Base-by-base conservation (phyloP, 225 moss, liverwort and hornwort genomes). In the Antitrichia curtipendula region DNA sequence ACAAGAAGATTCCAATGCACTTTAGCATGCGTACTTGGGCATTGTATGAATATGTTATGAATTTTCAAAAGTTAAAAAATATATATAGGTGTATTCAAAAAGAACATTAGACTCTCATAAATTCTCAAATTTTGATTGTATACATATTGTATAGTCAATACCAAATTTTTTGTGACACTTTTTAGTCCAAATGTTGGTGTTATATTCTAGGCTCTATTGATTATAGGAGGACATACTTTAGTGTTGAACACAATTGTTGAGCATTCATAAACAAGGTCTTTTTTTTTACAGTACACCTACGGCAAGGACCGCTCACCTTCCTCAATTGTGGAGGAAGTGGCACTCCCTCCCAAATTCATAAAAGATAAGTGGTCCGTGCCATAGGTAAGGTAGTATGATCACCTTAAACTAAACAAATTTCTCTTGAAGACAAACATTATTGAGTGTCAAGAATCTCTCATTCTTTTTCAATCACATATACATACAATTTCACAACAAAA, bases 241-340 rank as follows among this genome's bases (percentile, higher is more conserved):
- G 10, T 45, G 10, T 2, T 3, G 9, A 28, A 24, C 5, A 16
- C 0, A 1, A 16, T 16, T 43, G 6, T 27, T 43, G 45, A 45
- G 2, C 28, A 45, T 0, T 41, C 10, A 10, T 14, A 0, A 17
- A 45, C 6, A 16, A 4, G 7, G 8, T 3, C 1, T 43, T 43
- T 71, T 0, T 70, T 71, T 13, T 71, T 43, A 0, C 25, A 71
- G 16, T 27, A 27, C 16, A 15, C 5, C 41, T 5, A 41, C 16
- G 1, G 7, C 8, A 69, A 1, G 7, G 8, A 40, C 15, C 5
- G 7, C 13, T 69, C 24, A 24, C 13, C 8, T 25, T 41, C 21
- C 0, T 70, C 0, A 0, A 41, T 15, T 41, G 27, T 8, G 5
- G 3, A 41, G 0, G 40, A 4, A 12, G 2, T 24, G 24, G 0